A percentile compares a stretch with the other conserved stretches of the same genome.
Conservation (phyloP, 2,329 filamentous ascomycete genomes). For the Cladosporium sp. region DNA sequence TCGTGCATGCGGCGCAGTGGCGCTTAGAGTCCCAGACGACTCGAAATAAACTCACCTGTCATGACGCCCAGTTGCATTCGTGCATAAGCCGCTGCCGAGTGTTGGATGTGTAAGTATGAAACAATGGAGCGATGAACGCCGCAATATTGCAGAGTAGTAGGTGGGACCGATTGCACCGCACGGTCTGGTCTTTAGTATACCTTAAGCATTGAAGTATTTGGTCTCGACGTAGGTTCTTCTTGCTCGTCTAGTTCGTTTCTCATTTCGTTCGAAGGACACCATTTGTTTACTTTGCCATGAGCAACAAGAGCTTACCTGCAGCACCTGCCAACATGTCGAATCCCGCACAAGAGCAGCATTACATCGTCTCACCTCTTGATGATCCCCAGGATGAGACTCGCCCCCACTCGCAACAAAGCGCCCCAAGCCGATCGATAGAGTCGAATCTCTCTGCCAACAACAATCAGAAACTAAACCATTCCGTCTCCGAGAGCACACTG, state of each 20-base stretch:
- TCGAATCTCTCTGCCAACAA: not conserved
- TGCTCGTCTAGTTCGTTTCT: no score
- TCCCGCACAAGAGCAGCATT: not conserved
- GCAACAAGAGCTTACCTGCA: not conserved
- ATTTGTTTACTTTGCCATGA: no score
- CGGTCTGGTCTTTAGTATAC: not conserved
- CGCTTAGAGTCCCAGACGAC: conserved; percentile 1
- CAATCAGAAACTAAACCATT: not conserved
- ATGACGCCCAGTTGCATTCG: not conserved
- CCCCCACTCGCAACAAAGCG: no score
- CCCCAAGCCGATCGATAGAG: not conserved
- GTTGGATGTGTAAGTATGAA: not conserved
- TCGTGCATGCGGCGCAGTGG: conserved; percentile 2
- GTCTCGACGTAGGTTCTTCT: no score
- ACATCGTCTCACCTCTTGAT: not conserved
- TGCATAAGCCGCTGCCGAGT: not conserved
- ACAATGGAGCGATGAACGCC: not conserved
- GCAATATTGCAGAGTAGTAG: not conserved
- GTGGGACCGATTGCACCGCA: not conserved
- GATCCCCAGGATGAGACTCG: not conserved
- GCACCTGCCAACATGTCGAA: not conserved
- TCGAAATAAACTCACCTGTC: not conserved
- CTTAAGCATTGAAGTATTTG: not conserved
- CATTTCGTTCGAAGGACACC: no score
- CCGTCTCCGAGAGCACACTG: not conserved